Base-by-base conservation (phyloP, 2,329 filamentous ascomycete genomes). In the Paecilomyces variotii region DNA sequence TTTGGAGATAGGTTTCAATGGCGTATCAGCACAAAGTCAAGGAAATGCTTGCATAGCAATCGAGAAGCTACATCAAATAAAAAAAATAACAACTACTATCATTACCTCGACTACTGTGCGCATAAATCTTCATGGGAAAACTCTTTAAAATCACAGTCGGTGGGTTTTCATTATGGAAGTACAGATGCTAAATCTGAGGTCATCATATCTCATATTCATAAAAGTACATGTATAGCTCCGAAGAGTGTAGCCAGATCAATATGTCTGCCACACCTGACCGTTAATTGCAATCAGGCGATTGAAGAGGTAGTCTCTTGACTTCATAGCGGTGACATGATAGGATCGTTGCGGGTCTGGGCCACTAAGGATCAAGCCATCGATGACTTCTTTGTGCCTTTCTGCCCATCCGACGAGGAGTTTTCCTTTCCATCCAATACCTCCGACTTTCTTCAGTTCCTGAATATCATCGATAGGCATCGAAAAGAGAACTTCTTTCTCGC, bases 351-450 rank as follows among this genome's bases (percentile, higher is more conserved):
- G 24, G 24, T 52, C 50, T 6, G 24, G 10, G 50, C 26, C 12
- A 52, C 7, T 25, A 62, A 93, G 83, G 63, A 89, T 80, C 63
- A 95, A 65, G 0, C 89, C 89, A 75, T 94, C 90, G 0, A 87
- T 84, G 30, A 94, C 84, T 70, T 92, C 86, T 54, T 85, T 80
- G 0, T 85, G 83, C 2, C 69, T 67, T 66, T 90, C 81, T 0
- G 88, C 86, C 89, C 90, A 91, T 0, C 90, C 89, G 0, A 94
- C 88, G 1, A 94, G 81, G 55, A 94, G 75, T 76, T 91, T 93
- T 1, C 86, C 85, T 74, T 94, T 95, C 90, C 90, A 95, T 0
- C 90, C 89, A 35, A 92, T 79, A 0, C 90, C 90, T 3, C 90
- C 90, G 1, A 92, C 78, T 74, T 95, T 95, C 71, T 86, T 88